Evolutionary conservation across 768 basidiomycete genomes (phyloP), one percentile per base, ranked within the genome.

Genomic region (Pleurotus tuber-regium): DNA sequence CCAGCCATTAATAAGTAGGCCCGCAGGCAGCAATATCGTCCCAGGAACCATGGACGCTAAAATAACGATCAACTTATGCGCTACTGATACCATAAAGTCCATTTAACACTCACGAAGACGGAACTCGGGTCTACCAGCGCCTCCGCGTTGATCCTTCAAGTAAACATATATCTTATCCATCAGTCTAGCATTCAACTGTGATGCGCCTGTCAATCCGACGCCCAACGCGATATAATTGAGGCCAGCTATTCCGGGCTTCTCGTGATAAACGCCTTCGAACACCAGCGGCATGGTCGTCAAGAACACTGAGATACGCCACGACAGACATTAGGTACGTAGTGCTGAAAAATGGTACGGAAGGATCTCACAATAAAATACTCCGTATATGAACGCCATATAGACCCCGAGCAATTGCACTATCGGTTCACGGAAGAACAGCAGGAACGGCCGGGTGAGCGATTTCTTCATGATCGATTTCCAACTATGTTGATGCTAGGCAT

Each of bases 201-300:
- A 78, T 0, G 79, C 76, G 1, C 68, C 56, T 0, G 72, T 60
- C n/a, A 89, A 67, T 3, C 89, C 89, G 1, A 86, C 18, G 0
- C 87, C 88, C 7, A 90, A 73, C 0, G 88, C 78, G 49, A 91
- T 70, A 57, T 90, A 93, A 58, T 90, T 73, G 25, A 90, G 64
- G 0, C 87, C 85, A 0, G 79, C 73, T 40, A 85, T 82, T 4
- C 87, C 84, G 10, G 76, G 64, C 0, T 61, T 54, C 61, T 87
- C 66, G 33, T 74, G 64, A 58, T 91, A 92, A 1, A 73, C 63
- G 2, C 68, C 66, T 43, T 71, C 64, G 56, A 83, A 88, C 41
- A 87, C 84, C 0, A 64, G 56, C 0, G 87, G 82, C 23, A 89
- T 77, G 0, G 78, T 85, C 1, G 84, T 85, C 28, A 89, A 66